A percentile compares a stretch with the other conserved stretches of the same genome.
phyloP scores from a whole-genome alignment of 331 rosid species.

The Phaseolus coccineus region DNA sequence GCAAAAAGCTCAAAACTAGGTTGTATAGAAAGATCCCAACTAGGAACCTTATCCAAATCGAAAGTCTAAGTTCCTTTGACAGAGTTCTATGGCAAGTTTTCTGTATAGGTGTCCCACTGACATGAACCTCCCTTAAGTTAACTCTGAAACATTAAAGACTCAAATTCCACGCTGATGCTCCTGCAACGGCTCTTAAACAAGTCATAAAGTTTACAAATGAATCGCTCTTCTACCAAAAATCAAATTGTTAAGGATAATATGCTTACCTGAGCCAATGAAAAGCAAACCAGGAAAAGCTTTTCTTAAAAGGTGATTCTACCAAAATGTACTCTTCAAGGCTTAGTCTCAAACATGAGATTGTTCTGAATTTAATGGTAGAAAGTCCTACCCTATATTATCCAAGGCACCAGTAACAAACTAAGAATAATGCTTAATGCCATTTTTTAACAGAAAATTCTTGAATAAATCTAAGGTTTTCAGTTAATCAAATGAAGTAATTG shows the following conservation, averaged over 20 bases:
- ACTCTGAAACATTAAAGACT: constrained; percentile 31
- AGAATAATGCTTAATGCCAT: too few species aligned
- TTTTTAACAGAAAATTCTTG: too few species aligned
- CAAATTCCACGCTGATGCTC: constrained; percentile 92
- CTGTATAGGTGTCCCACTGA: constrained; percentile 1
- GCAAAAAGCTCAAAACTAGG: constrained; percentile 58
- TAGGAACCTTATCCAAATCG: constrained; percentile 9
- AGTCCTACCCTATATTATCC: too few species aligned
- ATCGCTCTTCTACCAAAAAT: constrained; percentile 27
- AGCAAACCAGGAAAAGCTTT: constrained; percentile 87
- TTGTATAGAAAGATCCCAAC: constrained; percentile 37
- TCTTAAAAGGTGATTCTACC: constrained; percentile 44
- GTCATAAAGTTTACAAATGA: constrained; percentile 37
- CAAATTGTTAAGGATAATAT: constrained; percentile 19
- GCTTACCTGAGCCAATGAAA: constrained; percentile 91
- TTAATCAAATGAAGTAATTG: too few species aligned
- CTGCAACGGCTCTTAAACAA: constrained; percentile 51
- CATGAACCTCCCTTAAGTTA: background rate
- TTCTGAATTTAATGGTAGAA: background rate
- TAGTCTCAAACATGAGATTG: background rate
- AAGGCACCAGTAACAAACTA: too few species aligned
- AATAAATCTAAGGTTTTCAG: too few species aligned
- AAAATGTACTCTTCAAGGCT: background rate
- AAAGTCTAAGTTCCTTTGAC: constrained; percentile 24
- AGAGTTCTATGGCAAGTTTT: constrained; percentile 5